Conservation (phyloP, 2,329 filamentous ascomycete species). For the Colletotrichum sp. region DNA sequence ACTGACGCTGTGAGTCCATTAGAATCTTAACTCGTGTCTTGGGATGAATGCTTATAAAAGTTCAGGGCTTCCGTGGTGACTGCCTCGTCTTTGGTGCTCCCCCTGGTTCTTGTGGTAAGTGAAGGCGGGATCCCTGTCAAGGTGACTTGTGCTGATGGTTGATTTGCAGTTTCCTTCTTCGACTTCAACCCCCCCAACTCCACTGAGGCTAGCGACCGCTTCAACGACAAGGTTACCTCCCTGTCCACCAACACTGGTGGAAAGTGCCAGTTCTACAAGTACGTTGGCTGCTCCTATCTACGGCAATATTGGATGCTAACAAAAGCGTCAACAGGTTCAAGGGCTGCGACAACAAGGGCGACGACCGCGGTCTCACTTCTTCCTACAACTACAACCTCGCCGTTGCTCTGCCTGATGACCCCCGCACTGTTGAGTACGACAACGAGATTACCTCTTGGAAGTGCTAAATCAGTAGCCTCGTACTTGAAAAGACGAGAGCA, state of each 20-base stretch:
- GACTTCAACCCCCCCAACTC: background rate
- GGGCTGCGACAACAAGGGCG: slow-evolving; percentile 15
- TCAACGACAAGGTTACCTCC: slow-evolving; percentile 7
- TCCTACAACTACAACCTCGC: slow-evolving; percentile 13
- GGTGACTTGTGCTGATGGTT: background rate
- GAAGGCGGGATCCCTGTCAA: background rate
- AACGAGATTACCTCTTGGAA: slow-evolving; percentile 16
- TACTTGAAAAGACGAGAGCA: background rate
- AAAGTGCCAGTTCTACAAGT: slow-evolving; percentile 15
- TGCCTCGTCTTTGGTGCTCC: slow-evolving; percentile 3
- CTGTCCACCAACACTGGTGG: slow-evolving; percentile 13
- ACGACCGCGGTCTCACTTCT: slow-evolving; percentile 11
- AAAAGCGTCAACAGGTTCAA: background rate
- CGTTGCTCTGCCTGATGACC: slow-evolving; percentile 1
- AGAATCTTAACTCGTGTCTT: background rate
- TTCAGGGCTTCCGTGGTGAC: slow-evolving; percentile 14
- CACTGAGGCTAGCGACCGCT: background rate
- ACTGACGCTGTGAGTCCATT: background rate
- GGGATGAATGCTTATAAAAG: background rate
- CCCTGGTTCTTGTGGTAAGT: slow-evolving; percentile 3
- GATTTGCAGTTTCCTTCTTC: background rate
- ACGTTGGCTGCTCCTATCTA: background rate
- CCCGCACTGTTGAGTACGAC: slow-evolving; percentile 7
- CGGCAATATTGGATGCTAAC: background rate
- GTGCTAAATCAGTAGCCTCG: background rate